These are phyloP conservation scores for Sanghuangporus baumii DNA, from an alignment of 1,284 basidiomycete genomes.

Conservation along the genomic window DNA sequence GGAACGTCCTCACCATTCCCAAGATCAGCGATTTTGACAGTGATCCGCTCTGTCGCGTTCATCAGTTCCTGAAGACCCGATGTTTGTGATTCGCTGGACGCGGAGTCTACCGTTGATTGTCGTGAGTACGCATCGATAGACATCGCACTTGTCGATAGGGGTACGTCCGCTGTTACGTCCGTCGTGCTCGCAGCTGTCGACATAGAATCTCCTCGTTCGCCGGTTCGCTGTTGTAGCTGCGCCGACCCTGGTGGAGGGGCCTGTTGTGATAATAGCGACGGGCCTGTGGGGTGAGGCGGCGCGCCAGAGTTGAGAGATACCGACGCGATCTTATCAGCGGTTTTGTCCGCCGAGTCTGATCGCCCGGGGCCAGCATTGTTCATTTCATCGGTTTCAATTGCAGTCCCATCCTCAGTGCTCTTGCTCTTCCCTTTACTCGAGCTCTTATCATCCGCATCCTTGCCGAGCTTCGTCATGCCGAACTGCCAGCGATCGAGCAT, in stretches of 20 bases:
- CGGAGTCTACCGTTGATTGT: slow-evolving; percentile 27
- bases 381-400: slow-evolving; percentile 18
- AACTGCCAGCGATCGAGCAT: slow-evolving; percentile 92
- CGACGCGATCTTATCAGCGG: slow-evolving; percentile 57
- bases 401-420: slow-evolving; percentile 40
- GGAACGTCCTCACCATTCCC: slow-evolving; percentile 67
- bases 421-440: slow-evolving; percentile 66
- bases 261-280: slow-evolving; percentile 80
- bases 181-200: slow-evolving; percentile 13
- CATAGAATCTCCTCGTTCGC: not conserved
- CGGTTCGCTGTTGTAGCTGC: slow-evolving; percentile 20
- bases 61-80: slow-evolving; percentile 26
- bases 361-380: slow-evolving; percentile 23
- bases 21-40: slow-evolving; percentile 98
- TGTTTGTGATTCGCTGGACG: slow-evolving; percentile 21
- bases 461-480: slow-evolving; percentile 80
- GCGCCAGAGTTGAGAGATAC: slow-evolving; percentile 54
- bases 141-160: slow-evolving; percentile 35
- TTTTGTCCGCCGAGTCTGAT: slow-evolving; percentile 38
- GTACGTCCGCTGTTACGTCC: slow-evolving; percentile 17
- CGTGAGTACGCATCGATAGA: slow-evolving; percentile 30
- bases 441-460: slow-evolving; percentile 19
- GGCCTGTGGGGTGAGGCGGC: slow-evolving; percentile 40
- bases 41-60: slow-evolving; percentile 67
- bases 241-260: slow-evolving; percentile 36